Percentiles rank a stretch among this genome's conserved stretches.
These are phyloP conservation scores for Globisporangium alternatum DNA, from an alignment of 352 stramenopile species.

Conservation along the genomic window DNA sequence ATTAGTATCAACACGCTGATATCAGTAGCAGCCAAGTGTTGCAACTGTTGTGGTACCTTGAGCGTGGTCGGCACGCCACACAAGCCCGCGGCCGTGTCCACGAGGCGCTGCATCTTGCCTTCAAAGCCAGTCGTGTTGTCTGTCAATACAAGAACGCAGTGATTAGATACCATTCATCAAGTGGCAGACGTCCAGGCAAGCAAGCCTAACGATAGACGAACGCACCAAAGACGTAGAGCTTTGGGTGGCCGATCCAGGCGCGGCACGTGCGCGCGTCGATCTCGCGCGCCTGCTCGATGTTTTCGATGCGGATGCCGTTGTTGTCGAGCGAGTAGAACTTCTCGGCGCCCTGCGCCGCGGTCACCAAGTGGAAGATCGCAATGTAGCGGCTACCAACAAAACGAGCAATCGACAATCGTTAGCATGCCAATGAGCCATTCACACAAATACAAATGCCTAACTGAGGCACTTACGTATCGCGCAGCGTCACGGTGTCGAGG, in stretches of 20 bases:
- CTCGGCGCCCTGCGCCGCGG: conserved; percentile 92
- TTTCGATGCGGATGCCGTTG: conserved; percentile 95
- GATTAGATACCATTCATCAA: not conserved
- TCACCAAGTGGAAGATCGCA: conserved; percentile 87
- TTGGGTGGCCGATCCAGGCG: conserved; percentile 83
- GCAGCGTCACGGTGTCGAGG: conserved; percentile 81
- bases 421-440: not conserved
- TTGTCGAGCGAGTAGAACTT: conserved; percentile 97
- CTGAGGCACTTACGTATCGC: conserved; percentile 45
- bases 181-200: not conserved
- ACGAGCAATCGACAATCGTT: not conserved
- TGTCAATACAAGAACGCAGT: conserved; percentile 15
- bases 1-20: not conserved
- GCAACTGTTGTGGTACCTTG: conserved; percentile 24
- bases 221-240: conserved; percentile 81
- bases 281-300: conserved; percentile 84
- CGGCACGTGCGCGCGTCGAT: conserved; percentile 81
- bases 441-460: not conserved
- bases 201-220: not conserved
- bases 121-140: conserved; percentile 85
- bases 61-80: conserved; percentile 77
- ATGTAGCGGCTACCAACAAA: conserved; percentile 53
- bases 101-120: conserved; percentile 85
- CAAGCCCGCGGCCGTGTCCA: conserved; percentile 67
- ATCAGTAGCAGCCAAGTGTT: not conserved